Base-by-base conservation (phyloP, 371 early-diverging fungal species). In the Choanephora cucurbitarum region DNA sequence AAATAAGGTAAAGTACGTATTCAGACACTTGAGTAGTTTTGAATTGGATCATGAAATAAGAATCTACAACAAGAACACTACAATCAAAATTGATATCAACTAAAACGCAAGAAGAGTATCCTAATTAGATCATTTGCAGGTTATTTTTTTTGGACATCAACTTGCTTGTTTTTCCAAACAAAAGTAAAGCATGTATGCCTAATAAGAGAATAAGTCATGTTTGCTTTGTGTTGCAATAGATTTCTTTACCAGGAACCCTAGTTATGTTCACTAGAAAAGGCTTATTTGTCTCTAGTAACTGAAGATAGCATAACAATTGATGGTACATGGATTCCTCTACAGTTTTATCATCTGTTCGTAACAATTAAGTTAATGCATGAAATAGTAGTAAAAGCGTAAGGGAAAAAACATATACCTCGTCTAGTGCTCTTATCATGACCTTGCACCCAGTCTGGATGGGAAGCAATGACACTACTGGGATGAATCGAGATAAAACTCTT, bases 251-350 rank as follows among this genome's bases (percentile, higher is more conserved):
- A 46, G 86, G 83, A 13, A 84, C 79, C 18, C 84, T 66, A 2
- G 82, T 67, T 8, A 86, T 75, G 52, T 86, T 86, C 2, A 83
- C 67, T 15, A 89, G 44, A 65, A 80, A 89, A 2, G 87, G 89
- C 51, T 83, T 84, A 44, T 71, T 83, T 5, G 89, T 89, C 60
- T 87, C 84, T 24, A 89, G 49, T 23, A 89, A 55, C 44, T 83
- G 82, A 10, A 83, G 43, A 57, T 85, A 89, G 48, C 86, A 86
- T 8, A 89, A 59, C 3, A 87, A 50, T 24, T 80, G 77, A 40
- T 76, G 71, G 10, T 75, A 46, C 47, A 74, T 42, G 2, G 70
- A 52, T 31, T 77, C 70, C 32, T 70, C 72, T n/a, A 75, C 69
- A 9, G 52, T 66, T 44, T 68, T 43, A 55, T 77, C 79, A 51